Conservation (phyloP, 805 yeast genomes). For the Nakazawaea ishiwadae region DNA sequence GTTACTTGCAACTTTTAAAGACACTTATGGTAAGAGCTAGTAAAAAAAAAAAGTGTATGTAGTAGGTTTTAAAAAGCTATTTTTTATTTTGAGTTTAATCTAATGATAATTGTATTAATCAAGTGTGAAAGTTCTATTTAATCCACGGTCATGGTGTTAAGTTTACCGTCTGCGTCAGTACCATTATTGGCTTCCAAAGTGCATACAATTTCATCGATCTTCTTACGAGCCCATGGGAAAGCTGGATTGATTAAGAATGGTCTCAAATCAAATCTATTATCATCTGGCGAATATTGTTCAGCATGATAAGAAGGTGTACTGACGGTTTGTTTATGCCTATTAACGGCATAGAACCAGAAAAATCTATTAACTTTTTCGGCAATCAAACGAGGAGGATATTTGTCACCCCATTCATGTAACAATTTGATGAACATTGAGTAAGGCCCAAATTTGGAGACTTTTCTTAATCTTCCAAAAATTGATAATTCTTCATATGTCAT, state of each 20-base stretch:
- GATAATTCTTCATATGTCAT: slow-evolving; percentile 94
- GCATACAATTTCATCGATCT: slow-evolving; percentile 77
- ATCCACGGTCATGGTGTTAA: slow-evolving; percentile 43
- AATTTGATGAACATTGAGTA: slow-evolving; percentile 89
- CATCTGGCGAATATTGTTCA: slow-evolving; percentile 97
- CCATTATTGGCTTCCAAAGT: slow-evolving; percentile 34
- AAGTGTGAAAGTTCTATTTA: no score
- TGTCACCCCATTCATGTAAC: slow-evolving; percentile 89
- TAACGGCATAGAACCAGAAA: slow-evolving; percentile 90
- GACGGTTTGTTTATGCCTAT: slow-evolving; percentile 97
- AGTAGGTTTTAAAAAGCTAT: no score
- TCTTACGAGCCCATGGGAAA: slow-evolving; percentile 84
- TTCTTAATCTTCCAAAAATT: slow-evolving; percentile 84
- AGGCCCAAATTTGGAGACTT: slow-evolving; percentile 94
- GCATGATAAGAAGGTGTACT: slow-evolving; percentile 97
- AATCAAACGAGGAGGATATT: slow-evolving; percentile 74
- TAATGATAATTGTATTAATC: no score
- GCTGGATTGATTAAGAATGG: slow-evolving; percentile 93
- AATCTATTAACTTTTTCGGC: slow-evolving; percentile 91
- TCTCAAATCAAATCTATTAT: slow-evolving; percentile 90
- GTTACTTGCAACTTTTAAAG: slow-evolving; percentile 4
- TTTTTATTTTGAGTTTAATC: no score
- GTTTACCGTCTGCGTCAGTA: slow-evolving; percentile 15
- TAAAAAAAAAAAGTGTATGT: background rate
- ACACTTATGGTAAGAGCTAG: no score